Conservation (phyloP, 1,139 yeast genomes). For the Debaryomyces subglobosus region DNA sequence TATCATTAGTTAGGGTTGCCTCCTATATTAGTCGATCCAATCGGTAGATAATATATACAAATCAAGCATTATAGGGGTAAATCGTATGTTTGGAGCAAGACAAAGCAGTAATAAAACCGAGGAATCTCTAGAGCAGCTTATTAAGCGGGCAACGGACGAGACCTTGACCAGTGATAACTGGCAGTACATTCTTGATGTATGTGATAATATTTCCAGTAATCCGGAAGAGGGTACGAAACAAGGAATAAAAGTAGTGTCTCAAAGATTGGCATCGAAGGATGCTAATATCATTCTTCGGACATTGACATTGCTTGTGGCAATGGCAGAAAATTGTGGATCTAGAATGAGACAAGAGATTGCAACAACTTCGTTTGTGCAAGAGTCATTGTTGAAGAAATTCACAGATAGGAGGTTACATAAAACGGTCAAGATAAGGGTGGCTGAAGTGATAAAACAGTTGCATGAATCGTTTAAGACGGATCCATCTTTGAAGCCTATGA, state of each 20-base stretch:
- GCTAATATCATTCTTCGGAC: slow-evolving; percentile 82
- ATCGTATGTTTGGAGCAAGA: slow-evolving; percentile 12
- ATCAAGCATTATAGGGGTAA: background rate
- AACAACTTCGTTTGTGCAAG: slow-evolving; percentile 62
- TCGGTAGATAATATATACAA: background rate
- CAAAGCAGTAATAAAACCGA: background rate
- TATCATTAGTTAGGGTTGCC: background rate
- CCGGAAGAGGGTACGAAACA: slow-evolving; percentile 64
- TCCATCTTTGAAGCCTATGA: slow-evolving; percentile 74
- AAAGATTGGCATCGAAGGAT: slow-evolving; percentile 61
- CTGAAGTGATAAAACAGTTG: slow-evolving; percentile 71
- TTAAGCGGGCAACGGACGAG: slow-evolving; percentile 78
- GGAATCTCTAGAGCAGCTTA: slow-evolving; percentile 20
- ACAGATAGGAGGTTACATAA: slow-evolving; percentile 63
- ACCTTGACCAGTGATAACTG: slow-evolving; percentile 85
- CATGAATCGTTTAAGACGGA: slow-evolving; percentile 61
- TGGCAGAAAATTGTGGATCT: slow-evolving; percentile 94
- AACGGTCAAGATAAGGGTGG: slow-evolving; percentile 65
- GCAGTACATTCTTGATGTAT: slow-evolving; percentile 79
- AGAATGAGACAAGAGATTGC: slow-evolving; percentile 83
- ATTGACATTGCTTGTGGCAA: slow-evolving; percentile 68
- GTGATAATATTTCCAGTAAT: slow-evolving; percentile 74
- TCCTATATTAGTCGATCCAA: background rate
- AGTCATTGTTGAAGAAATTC: slow-evolving; percentile 54
- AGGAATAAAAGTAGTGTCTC: slow-evolving; percentile 54